Conservation (phyloP, 805 yeast species). For the Schizosaccharomyces osmophilus region DNA sequence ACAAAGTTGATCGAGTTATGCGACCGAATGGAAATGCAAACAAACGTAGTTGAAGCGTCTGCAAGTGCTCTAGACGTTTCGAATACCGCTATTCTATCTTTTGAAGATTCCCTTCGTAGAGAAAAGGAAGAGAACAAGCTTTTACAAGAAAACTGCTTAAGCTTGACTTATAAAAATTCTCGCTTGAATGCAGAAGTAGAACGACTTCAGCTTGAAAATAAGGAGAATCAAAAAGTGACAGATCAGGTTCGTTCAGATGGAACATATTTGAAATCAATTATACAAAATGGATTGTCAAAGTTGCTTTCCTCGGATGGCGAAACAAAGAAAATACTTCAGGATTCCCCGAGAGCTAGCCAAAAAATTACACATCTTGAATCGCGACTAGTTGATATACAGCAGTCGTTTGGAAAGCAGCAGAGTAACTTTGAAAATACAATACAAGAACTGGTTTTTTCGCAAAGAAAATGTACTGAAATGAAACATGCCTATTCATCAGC, state of each 20-base stretch:
- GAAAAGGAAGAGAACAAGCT: background rate
- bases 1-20: background rate
- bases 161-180: background rate
- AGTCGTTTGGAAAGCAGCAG: background rate
- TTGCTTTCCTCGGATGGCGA: background rate
- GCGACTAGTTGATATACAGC: background rate
- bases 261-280: background rate
- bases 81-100: background rate
- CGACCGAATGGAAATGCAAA: background rate
- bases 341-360: background rate
- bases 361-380: background rate
- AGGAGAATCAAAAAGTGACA: background rate
- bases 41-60: background rate
- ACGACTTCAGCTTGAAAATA: background rate
- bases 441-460: background rate
- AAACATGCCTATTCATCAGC: background rate
- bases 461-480: background rate
- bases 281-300: background rate
- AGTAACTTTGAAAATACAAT: background rate
- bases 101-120: background rate
- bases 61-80: background rate
- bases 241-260: background rate
- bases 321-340: background rate
- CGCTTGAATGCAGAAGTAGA: background rate
- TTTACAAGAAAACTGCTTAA: background rate